Evolutionary conservation across 1,284 basidiomycete genomes (phyloP).

Genomic region (Heterobasidion occidentale): DNA sequence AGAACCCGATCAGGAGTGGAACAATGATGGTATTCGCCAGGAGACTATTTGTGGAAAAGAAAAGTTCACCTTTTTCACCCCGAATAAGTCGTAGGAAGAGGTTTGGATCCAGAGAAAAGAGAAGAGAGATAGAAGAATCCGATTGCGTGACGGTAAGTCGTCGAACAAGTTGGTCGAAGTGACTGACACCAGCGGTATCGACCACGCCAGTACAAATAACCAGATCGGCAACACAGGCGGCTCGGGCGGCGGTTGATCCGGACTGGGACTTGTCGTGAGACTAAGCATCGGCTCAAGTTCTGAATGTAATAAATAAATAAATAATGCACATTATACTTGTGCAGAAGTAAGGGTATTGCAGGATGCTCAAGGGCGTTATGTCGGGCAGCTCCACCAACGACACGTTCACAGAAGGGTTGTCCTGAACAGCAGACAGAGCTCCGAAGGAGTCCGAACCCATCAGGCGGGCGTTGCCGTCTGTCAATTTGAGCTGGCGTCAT

Average conservation of each 20-base stretch:
- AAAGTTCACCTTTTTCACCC: slow-evolving; percentile 10
- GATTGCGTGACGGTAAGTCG: neutral
- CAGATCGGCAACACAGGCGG: neutral
- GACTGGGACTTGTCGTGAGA: neutral
- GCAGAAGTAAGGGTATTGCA: too few relatives aligned
- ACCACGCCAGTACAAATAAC: slow-evolving; percentile 1
- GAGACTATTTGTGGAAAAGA: neutral
- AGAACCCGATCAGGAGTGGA: neutral
- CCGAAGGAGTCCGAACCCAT: too few relatives aligned
- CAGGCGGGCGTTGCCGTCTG: too few relatives aligned
- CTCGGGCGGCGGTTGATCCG: slow-evolving; percentile 1
- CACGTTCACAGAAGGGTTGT: neutral
- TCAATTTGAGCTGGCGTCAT: too few relatives aligned
- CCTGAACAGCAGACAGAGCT: too few relatives aligned
- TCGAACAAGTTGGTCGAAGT: slow-evolving; percentile 5
- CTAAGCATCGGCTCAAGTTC: too few relatives aligned
- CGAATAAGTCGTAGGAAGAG: neutral
- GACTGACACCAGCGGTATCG: neutral
- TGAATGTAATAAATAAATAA: too few relatives aligned
- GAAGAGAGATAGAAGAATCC: neutral
- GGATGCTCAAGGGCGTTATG: neutral
- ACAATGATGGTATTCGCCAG: neutral
- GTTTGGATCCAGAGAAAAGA: neutral
- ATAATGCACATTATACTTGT: too few relatives aligned
- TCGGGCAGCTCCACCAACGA: neutral